Evolutionary conservation across 208 protist species (phyloP).

Genomic region (Acanthamoeba sp.): DNA sequence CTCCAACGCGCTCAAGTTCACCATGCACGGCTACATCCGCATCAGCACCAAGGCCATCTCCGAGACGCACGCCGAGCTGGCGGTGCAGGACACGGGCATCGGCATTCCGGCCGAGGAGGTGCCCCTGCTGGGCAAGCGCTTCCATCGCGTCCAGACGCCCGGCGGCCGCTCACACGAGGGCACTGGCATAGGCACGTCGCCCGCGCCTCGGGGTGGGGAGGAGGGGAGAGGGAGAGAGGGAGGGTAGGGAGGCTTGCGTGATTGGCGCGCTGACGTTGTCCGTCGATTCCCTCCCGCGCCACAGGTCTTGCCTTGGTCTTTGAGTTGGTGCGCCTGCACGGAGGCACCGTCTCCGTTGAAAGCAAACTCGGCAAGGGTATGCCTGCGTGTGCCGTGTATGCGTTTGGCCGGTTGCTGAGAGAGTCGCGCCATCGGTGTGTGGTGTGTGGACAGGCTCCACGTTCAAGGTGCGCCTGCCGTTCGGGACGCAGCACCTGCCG

Average conservation of each 20-base stretch:
- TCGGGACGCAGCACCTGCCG: constrained; percentile 52
- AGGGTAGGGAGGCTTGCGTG: no score
- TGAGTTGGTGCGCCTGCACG: constrained; percentile 77
- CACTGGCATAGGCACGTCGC: constrained; percentile 48
- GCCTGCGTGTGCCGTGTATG: background rate
- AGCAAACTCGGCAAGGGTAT: constrained; percentile 36
- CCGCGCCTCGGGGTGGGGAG: background rate
- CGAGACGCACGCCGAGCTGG: constrained; percentile 56
- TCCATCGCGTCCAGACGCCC: constrained; percentile 71
- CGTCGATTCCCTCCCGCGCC: background rate
- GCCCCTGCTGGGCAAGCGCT: constrained; percentile 56
- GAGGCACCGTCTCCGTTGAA: constrained; percentile 54
- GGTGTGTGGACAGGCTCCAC: no score
- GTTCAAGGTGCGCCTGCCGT: constrained; percentile 43
- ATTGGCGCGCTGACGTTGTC: no score
- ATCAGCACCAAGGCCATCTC: constrained; percentile 58
- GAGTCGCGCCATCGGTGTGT: no score
- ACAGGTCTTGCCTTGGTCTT: constrained; percentile 75
- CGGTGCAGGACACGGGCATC: constrained; percentile 76
- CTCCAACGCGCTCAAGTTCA: no score
- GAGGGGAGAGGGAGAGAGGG: background rate
- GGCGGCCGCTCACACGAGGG: constrained; percentile 70
- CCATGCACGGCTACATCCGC: constrained; percentile 73
- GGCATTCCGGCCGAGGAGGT: constrained; percentile 73
- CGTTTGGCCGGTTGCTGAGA: no score